phyloP scores from a whole-genome alignment of 2,329 filamentous ascomycete genomes.

The Beauveria varroae region DNA sequence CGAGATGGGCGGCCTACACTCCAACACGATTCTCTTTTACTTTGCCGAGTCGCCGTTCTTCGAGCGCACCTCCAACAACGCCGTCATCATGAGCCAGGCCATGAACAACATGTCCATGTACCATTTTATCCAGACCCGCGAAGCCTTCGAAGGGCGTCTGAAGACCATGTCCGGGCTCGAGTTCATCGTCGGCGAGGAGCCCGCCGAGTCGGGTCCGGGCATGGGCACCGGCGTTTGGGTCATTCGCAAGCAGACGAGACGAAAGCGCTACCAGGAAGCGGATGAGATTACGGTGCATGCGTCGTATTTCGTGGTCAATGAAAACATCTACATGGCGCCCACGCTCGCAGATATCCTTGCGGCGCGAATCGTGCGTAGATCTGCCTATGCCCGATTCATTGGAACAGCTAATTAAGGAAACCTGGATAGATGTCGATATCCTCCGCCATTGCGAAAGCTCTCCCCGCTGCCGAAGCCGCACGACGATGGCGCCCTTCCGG shows the following conservation, averaged over 20 bases:
- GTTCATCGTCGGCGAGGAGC: conserved; percentile 59
- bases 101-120: conserved; percentile 53
- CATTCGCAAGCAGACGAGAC: conserved; percentile 59
- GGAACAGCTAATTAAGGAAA: not conserved
- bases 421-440: conserved; percentile 43
- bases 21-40: conserved; percentile 59
- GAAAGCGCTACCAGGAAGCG: conserved; percentile 46
- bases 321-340: conserved; percentile 61
- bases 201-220: conserved; percentile 55
- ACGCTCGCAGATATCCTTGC: conserved; percentile 52
- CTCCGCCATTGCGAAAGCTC: conserved; percentile 44
- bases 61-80: conserved; percentile 61
- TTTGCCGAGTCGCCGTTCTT: conserved; percentile 62
- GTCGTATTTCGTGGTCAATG: conserved; percentile 57
- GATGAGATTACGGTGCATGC: conserved; percentile 54
- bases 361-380: conserved; percentile 45
- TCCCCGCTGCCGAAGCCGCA: conserved; percentile 42
- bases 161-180: conserved; percentile 59
- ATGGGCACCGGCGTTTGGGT: conserved; percentile 63
- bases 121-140: conserved; percentile 50
- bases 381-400: not conserved
- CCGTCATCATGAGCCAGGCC: conserved; percentile 53
- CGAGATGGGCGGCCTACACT: conserved; percentile 52
- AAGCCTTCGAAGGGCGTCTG: conserved; percentile 55
- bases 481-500: conserved; percentile 47